Base-by-base conservation (phyloP, 345 rosid species). In the Eucalyptus paniculata region DNA sequence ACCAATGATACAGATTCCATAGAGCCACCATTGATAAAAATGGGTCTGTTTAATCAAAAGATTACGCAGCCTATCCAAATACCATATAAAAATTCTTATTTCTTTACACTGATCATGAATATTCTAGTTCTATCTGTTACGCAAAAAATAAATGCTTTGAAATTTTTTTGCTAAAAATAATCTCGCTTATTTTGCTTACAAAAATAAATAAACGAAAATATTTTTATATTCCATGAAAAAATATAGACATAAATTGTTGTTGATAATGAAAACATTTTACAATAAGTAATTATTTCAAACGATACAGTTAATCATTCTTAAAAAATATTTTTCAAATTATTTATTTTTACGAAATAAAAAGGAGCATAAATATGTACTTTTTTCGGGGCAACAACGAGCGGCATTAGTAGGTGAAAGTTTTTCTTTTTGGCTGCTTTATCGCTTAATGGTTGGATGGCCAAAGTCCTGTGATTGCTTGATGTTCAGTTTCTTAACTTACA, bases 51-150 rank as follows among this genome's bases (percentile, higher is more conserved):
- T 37, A 3, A 72, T 37, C 45, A 72, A 37, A 72, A 37, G 14
- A 72, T 19, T 10, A 9, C 5, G 6, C 16, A 37, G 47, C 47
- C 15, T 40, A 23, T 37, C 42, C 28, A 12, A 6, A 37, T 40
- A 72, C 23, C 45, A 37, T 2, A 40, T 6, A 6, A 77, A 77
- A 6, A 77, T 37, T 9, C 28, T 10, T 37, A 19, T 77, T 77
- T 77, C 47, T 40, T 77, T 40, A 6, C 4, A 21, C 1, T 4
- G 28, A 4, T 0, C 30, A 77, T 1, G 16, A 12, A 26, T 12
- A 21, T 40, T 30, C 0, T 13, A 6, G 17, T 0, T 62, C 2
- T 7, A 0, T 28, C 2, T 62, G 17, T 62, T 1, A 28, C 2
- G 8, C n/a, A 3, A 62, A 28, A 13, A 62, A 62, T 28, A 3